Evolutionary conservation across 257 asterid genomes (phyloP).

Genomic region (Fraxinus anomala): DNA sequence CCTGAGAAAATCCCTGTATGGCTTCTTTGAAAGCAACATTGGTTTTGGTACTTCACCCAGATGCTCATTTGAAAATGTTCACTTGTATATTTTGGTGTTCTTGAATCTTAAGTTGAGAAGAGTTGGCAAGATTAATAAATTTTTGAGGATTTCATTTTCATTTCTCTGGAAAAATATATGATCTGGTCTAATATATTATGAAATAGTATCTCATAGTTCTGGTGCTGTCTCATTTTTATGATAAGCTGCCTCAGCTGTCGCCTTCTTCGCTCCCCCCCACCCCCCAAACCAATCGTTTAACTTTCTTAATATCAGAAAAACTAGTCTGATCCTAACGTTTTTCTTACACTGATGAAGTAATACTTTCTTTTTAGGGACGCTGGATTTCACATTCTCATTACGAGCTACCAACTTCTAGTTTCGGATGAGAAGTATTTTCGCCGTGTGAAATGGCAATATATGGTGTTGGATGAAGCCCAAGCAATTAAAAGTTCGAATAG

Average conservation of each 20-base stretch:
- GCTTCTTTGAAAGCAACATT: not conserved
- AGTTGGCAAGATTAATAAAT: not conserved
- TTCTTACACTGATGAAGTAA: conserved; percentile 17
- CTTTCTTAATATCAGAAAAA: conserved; percentile 12
- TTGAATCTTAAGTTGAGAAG: not conserved
- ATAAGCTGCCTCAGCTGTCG: not conserved
- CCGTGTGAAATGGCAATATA: conserved; percentile 97
- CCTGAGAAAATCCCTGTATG: not conserved
- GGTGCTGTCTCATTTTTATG: not conserved
- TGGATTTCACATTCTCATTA: conserved; percentile 93
- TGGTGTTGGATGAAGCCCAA: conserved; percentile 99
- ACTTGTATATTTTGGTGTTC: conserved; percentile 12
- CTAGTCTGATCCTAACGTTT: not conserved
- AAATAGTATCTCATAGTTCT: not conserved
- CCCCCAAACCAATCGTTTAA: not conserved
- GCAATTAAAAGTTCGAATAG: conserved; percentile 93
- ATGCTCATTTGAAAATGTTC: conserved; percentile 4
- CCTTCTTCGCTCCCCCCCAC: not conserved
- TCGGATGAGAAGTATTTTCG: conserved; percentile 89
- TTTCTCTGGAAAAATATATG: not conserved
- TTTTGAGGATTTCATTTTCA: not conserved
- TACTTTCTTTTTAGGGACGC: conserved; percentile 70
- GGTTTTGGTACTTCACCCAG: conserved; percentile 9
- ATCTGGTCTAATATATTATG: not conserved
- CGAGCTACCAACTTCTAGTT: conserved; percentile 94